These are phyloP conservation scores for Pezicula neosporulosa DNA, from an alignment of 2,329 filamentous ascomycete species.

Conservation along the genomic window DNA sequence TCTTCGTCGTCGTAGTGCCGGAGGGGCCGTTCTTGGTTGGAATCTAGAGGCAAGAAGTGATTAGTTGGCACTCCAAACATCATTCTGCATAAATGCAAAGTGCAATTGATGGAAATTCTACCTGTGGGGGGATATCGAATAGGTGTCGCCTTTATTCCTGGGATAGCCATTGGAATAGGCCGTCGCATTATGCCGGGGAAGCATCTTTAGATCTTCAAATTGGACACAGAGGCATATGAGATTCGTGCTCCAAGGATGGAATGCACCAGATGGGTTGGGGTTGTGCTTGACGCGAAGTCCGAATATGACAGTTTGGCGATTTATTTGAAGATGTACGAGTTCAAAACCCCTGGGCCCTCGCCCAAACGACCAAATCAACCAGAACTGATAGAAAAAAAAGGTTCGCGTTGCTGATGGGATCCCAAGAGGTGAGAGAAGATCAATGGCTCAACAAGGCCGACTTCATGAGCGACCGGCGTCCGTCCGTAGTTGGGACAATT, in stretches of 20 bases:
- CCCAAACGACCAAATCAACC: slow-evolving; percentile 12
- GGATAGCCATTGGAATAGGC: slow-evolving; percentile 85
- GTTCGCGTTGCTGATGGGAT: slow-evolving; percentile 1
- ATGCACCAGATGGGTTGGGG: slow-evolving; percentile 41
- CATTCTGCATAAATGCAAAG: slow-evolving; percentile 1
- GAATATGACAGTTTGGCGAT: slow-evolving; percentile 17
- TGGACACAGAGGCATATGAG: slow-evolving; percentile 42
- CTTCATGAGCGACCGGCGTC: too few relatives aligned
- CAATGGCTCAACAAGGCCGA: not conserved
- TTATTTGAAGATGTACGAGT: slow-evolving; percentile 12
- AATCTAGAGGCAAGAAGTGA: slow-evolving; percentile 54
- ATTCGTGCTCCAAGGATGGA: slow-evolving; percentile 19
- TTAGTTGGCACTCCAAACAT: not conserved
- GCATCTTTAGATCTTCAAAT: slow-evolving; percentile 52
- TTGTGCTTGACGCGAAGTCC: not conserved
- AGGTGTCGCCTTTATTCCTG: slow-evolving; percentile 63
- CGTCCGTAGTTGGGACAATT: too few relatives aligned
- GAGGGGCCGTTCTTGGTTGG: slow-evolving; percentile 74
- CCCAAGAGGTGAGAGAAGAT: slow-evolving; percentile 2
- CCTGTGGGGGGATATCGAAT: slow-evolving; percentile 88
- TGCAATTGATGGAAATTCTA: slow-evolving; percentile 39
- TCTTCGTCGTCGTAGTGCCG: slow-evolving; percentile 69
- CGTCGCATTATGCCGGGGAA: slow-evolving; percentile 75
- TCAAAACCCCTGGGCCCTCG: slow-evolving; percentile 16
- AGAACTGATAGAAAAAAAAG: slow-evolving; percentile 7